These are phyloP conservation scores for Glomus cerebriforme DNA, from an alignment of 192 early-diverging fungal species.

Conservation along the genomic window DNA sequence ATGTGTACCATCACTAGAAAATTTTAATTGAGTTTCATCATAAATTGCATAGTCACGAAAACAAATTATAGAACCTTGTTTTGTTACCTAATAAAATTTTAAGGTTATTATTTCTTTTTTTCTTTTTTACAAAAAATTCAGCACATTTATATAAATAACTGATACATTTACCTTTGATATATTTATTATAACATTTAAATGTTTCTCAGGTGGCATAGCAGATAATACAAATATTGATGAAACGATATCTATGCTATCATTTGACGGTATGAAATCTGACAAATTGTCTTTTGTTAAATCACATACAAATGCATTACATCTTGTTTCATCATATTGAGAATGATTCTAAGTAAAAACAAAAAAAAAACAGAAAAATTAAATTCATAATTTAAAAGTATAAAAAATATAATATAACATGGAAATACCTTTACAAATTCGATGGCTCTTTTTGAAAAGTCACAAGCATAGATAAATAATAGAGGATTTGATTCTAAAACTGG, in stretches of 20 bases:
- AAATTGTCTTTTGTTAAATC: conserved; percentile 82
- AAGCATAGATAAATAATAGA: conserved; percentile 84
- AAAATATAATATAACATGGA: background rate
- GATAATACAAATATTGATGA: conserved; percentile 96
- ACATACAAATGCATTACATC: conserved; percentile 93
- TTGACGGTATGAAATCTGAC: conserved; percentile 65
- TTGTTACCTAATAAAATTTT: conserved; percentile 48
- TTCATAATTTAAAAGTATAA: background rate
- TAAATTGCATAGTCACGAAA: conserved; percentile 97
- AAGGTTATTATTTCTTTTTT: background rate
- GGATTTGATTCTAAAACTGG: conserved; percentile 85
- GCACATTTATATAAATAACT: background rate
- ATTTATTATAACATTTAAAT: conserved; percentile 76
- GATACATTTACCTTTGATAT: conserved; percentile 59
- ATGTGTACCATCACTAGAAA: conserved; percentile 73
- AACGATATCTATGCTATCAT: conserved; percentile 79
- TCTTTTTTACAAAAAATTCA: too few relatives aligned
- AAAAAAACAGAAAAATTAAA: background rate
- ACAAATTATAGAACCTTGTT: conserved; percentile 85
- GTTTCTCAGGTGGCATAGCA: conserved; percentile 87
- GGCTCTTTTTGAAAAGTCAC: conserved; percentile 90
- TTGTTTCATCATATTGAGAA: conserved; percentile 65
- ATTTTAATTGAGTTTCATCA: conserved; percentile 95
- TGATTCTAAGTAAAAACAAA: conserved; percentile 55
- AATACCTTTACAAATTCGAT: conserved; percentile 86